These are phyloP conservation scores for Erysimum cheiranthoides DNA, from an alignment of 345 rosid species.

Conservation along the genomic window DNA sequence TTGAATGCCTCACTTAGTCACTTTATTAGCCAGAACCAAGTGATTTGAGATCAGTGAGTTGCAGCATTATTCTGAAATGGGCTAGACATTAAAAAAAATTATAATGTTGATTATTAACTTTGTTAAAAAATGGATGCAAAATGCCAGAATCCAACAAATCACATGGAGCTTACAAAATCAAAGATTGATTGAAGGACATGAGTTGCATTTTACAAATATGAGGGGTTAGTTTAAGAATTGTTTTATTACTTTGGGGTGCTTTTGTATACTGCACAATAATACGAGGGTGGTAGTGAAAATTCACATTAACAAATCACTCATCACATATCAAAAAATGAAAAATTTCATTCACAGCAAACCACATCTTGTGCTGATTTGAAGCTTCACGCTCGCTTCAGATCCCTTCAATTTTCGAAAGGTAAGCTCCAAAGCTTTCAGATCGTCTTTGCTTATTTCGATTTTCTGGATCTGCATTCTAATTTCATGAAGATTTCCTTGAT, in stretches of 20 bases:
- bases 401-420: conserved; percentile 38
- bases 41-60: not conserved
- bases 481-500: conserved; percentile 1
- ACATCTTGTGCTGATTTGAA: conserved; percentile 31
- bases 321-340: conserved; percentile 5
- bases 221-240: not conserved
- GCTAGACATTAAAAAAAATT: not conserved
- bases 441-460: not conserved
- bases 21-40: conserved; percentile 14
- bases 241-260: not conserved
- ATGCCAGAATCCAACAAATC: not conserved
- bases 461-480: conserved; percentile 21
- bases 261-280: not conserved
- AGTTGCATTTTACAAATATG: not conserved
- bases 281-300: conserved; percentile 25
- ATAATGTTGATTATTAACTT: no score
- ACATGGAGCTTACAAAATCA: not conserved
- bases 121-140: not conserved
- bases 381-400: conserved; percentile 20
- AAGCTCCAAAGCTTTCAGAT: conserved; percentile 9
- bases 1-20: not conserved
- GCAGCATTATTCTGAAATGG: not conserved
- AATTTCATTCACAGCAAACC: not conserved
- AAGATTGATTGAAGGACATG: conserved; percentile 1
- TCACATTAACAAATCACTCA: not conserved